Conservation (phyloP, 129 eudicot genomes). For the Ambrosia trifida region DNA sequence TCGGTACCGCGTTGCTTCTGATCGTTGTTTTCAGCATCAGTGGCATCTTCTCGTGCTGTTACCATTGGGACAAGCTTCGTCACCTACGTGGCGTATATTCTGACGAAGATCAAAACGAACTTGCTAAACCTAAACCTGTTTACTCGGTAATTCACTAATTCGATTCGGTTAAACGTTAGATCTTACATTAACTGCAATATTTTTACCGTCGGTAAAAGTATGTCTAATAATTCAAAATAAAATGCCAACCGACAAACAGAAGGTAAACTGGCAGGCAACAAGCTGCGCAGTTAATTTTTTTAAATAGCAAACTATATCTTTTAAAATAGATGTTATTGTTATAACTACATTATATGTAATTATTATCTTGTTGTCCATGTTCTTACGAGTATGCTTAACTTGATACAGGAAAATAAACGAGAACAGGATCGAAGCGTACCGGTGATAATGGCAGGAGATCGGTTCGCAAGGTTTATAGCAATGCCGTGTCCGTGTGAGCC, state of each 20-base stretch:
- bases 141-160: conserved; percentile 44
- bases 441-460: conserved; percentile 90
- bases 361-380: background rate
- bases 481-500: conserved; percentile 92
- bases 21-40: conserved; percentile 78
- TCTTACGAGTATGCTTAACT: background rate
- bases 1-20: conserved; percentile 77
- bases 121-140: conserved; percentile 52
- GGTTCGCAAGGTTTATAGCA: conserved; percentile 78
- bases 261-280: too few species aligned
- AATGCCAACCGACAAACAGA: too few species aligned
- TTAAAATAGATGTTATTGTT: too few species aligned
- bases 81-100: conserved; percentile 48
- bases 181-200: conserved; percentile 5
- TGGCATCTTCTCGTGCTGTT: conserved; percentile 84
- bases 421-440: conserved; percentile 53
- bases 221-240: too few species aligned
- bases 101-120: conserved; percentile 43
- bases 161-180: background rate
- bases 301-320: too few species aligned
- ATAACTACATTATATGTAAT: background rate
- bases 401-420: conserved; percentile 49
- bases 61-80: conserved; percentile 90
- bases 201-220: too few species aligned
- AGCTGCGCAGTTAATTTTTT: too few species aligned